These are phyloP conservation scores for Dothideomycetes sp. DNA, from an alignment of 2,329 filamentous ascomycete species.

Conservation along the genomic window DNA sequence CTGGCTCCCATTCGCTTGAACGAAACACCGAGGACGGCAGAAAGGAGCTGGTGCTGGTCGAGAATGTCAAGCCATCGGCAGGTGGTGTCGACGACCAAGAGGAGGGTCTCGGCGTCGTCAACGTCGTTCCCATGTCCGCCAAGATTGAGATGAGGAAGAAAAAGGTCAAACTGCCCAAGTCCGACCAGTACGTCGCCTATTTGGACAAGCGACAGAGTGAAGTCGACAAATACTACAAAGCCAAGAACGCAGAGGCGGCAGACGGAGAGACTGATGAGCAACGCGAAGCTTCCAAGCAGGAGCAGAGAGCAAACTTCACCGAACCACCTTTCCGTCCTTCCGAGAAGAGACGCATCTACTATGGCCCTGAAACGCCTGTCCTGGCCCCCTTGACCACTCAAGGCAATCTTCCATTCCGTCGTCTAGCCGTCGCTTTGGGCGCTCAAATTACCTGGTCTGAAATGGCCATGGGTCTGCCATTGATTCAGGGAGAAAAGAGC, in stretches of 20 bases:
- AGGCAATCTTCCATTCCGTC: slow-evolving; percentile 87
- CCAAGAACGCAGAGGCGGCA: slow-evolving; percentile 11
- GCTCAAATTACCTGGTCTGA: slow-evolving; percentile 94
- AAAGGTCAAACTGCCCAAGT: slow-evolving; percentile 57
- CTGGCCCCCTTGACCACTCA: slow-evolving; percentile 94
- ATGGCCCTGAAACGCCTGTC: slow-evolving; percentile 83
- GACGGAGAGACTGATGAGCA: slow-evolving; percentile 27
- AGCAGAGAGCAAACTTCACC: slow-evolving; percentile 68
- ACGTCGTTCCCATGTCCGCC: slow-evolving; percentile 56
- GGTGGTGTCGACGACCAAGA: slow-evolving; percentile 18
- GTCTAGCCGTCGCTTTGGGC: slow-evolving; percentile 79
- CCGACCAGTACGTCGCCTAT: slow-evolving; percentile 70
- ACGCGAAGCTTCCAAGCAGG: slow-evolving; percentile 36
- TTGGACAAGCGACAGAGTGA: slow-evolving; percentile 50
- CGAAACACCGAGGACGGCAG: slow-evolving; percentile 65
- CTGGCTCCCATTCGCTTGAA: slow-evolving; percentile 76
- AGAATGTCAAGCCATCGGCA: slow-evolving; percentile 39
- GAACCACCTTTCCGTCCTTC: slow-evolving; percentile 82
- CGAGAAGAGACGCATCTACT: slow-evolving; percentile 89
- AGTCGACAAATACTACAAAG: slow-evolving; percentile 14
- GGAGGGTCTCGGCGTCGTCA: slow-evolving; percentile 56
- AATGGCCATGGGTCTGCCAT: slow-evolving; percentile 87
- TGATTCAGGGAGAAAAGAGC: slow-evolving; percentile 78
- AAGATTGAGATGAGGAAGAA: slow-evolving; percentile 69
- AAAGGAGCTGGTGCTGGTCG: slow-evolving; percentile 67